phyloP scores from a whole-genome alignment of 331 rosid genomes.

The Dryas integrifolia region DNA sequence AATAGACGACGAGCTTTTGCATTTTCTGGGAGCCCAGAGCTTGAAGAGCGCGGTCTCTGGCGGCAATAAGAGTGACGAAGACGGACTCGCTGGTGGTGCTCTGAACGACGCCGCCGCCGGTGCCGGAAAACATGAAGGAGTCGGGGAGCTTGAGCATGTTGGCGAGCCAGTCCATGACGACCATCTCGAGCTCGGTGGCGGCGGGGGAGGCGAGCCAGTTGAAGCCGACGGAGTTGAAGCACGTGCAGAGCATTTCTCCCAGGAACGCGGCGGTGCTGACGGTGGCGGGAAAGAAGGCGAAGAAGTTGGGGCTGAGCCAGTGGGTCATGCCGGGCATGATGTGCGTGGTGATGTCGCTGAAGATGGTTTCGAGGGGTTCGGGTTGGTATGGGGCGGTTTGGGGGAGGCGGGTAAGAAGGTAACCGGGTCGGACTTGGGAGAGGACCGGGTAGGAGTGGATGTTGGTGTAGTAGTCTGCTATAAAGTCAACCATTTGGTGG shows the following conservation, averaged over 20 bases:
- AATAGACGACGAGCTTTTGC: conserved; percentile 44
- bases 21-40: conserved; percentile 19
- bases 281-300: conserved; percentile 49
- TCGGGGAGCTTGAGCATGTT: conserved; percentile 40
- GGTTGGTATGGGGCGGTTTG: conserved; percentile 38
- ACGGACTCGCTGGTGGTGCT: conserved; percentile 59
- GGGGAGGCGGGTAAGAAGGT: conserved; percentile 39
- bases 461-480: conserved; percentile 47
- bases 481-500: conserved; percentile 56
- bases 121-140: conserved; percentile 34
- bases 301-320: conserved; percentile 57
- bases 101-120: conserved; percentile 52
- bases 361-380: conserved; percentile 49
- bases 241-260: conserved; percentile 56
- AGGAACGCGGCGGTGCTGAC: conserved; percentile 57
- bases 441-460: conserved; percentile 45
- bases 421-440: conserved; percentile 45
- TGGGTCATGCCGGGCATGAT: conserved; percentile 65
- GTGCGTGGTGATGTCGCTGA: conserved; percentile 36
- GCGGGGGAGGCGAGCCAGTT: conserved; percentile 68
- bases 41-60: conserved; percentile 38
- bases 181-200: conserved; percentile 60
- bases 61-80: conserved; percentile 52
- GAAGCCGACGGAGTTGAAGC: conserved; percentile 55
- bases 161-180: conserved; percentile 71